Evolutionary conservation across 192 early-diverging fungal genomes (phyloP).

Genomic region (Diversispora eburnea): DNA sequence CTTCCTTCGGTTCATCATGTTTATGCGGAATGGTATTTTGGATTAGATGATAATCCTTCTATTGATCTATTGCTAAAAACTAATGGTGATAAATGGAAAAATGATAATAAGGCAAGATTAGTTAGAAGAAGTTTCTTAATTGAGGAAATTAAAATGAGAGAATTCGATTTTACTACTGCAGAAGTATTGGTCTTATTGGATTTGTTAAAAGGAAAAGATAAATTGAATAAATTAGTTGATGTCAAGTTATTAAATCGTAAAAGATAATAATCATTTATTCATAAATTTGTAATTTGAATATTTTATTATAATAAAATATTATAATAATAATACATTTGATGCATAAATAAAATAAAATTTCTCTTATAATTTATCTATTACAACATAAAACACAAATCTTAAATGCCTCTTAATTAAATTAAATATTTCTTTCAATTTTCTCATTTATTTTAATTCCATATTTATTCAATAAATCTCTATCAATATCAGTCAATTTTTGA

Average conservation of each 20-base stretch:
- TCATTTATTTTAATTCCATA: too few species aligned
- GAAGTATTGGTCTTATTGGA: background rate
- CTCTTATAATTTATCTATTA: too few species aligned
- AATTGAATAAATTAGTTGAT: conserved; percentile 4
- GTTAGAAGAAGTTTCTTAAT: background rate
- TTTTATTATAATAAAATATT: too few species aligned
- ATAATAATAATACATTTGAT: too few species aligned
- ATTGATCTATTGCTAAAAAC: background rate
- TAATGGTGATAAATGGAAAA: background rate
- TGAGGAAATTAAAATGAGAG: background rate
- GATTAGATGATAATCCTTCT: background rate
- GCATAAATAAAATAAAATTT: too few species aligned
- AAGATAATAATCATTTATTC: background rate
- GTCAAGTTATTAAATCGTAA: background rate
- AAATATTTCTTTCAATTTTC: too few species aligned
- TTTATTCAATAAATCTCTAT: too few species aligned
- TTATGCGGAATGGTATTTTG: conserved; percentile 14
- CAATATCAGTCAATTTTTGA: too few species aligned
- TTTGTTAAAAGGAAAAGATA: background rate
- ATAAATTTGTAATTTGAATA: background rate
- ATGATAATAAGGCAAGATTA: background rate
- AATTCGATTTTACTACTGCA: background rate
- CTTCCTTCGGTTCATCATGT: background rate
- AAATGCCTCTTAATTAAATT: too few species aligned
- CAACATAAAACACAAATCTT: too few species aligned